These are phyloP conservation scores for Abrus precatorius DNA, from an alignment of 306 rosid species.

Conservation along the genomic window DNA sequence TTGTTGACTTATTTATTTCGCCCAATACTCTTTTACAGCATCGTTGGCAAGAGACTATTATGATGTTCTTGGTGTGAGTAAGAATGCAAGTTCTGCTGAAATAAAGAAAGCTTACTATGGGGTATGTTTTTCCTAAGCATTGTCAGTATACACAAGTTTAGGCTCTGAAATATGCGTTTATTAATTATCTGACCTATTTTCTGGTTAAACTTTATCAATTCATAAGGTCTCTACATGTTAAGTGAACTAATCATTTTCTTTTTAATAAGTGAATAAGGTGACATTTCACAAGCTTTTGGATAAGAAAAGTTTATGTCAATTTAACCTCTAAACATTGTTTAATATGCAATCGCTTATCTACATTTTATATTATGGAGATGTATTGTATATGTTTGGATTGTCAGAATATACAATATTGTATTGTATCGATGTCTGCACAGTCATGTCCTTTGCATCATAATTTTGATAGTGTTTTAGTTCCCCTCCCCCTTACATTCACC, in stretches of 20 bases:
- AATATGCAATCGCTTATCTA: slow-evolving; percentile 12
- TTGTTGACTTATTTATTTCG: slow-evolving; percentile 36
- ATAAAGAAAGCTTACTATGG: slow-evolving; percentile 97
- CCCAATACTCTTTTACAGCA: slow-evolving; percentile 58
- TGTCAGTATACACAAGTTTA: not conserved
- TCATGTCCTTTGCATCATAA: not conserved
- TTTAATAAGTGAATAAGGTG: not conserved
- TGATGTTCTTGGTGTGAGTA: slow-evolving; percentile 90
- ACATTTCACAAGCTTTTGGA: slow-evolving; percentile 1
- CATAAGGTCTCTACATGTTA: not conserved
- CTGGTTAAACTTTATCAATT: slow-evolving; percentile 18
- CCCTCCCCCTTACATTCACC: slow-evolving; percentile 3
- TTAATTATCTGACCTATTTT: slow-evolving; percentile 7
- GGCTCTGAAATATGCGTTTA: not conserved
- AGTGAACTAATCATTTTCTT: not conserved
- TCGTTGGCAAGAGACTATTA: slow-evolving; percentile 78
- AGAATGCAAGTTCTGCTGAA: slow-evolving; percentile 84
- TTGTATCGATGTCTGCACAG: not conserved
- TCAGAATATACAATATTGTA: slow-evolving; percentile 13
- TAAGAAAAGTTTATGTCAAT: not conserved
- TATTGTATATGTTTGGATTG: slow-evolving; percentile 20
- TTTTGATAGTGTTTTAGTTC: slow-evolving; percentile 7
- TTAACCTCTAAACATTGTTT: not conserved
- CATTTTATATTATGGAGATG: slow-evolving; percentile 10
- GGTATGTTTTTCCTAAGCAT: slow-evolving; percentile 64